These are phyloP conservation scores for Epicoccum nigrum DNA, from an alignment of 2,329 filamentous ascomycete genomes.

Conservation along the genomic window DNA sequence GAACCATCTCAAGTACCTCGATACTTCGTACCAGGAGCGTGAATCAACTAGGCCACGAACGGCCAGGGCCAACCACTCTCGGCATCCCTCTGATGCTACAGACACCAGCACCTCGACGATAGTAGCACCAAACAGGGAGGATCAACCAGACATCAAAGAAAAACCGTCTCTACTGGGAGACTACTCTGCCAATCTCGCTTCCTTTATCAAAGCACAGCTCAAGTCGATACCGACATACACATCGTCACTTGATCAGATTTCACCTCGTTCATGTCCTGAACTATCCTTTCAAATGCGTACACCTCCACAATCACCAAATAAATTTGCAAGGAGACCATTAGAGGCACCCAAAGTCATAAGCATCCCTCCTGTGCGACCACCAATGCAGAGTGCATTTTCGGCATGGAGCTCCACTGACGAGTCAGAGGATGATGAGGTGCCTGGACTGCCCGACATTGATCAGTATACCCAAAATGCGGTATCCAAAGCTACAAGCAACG, in stretches of 20 bases:
- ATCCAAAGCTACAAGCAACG: constrained; percentile 26
- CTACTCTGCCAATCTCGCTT: constrained; percentile 46
- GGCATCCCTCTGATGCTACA: constrained; percentile 38
- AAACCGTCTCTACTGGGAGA: constrained; percentile 33
- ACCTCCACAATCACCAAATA: constrained; percentile 32
- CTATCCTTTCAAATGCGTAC: constrained; percentile 28
- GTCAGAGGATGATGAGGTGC: constrained; percentile 29
- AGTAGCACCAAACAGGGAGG: constrained; percentile 18
- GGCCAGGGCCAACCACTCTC: constrained; percentile 27
- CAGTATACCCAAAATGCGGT: constrained; percentile 1
- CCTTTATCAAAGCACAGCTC: constrained; percentile 44
- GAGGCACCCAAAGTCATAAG: constrained; percentile 35
- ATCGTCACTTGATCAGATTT: constrained; percentile 25
- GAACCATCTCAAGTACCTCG: constrained; percentile 42
- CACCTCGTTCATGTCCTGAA: constrained; percentile 42
- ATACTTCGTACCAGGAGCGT: constrained; percentile 22
- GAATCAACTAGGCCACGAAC: constrained; percentile 15
- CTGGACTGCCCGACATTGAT: constrained; percentile 23
- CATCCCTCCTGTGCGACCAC: constrained; percentile 42
- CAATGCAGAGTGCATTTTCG: constrained; percentile 44
- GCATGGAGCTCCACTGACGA: constrained; percentile 48
- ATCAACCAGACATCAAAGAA: constrained; percentile 8
- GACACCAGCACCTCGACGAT: constrained; percentile 41
- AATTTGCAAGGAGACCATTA: constrained; percentile 18
- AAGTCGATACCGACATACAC: constrained; percentile 44